Conservation (phyloP, 306 rosid species). For the Phaseolus lunatus region DNA sequence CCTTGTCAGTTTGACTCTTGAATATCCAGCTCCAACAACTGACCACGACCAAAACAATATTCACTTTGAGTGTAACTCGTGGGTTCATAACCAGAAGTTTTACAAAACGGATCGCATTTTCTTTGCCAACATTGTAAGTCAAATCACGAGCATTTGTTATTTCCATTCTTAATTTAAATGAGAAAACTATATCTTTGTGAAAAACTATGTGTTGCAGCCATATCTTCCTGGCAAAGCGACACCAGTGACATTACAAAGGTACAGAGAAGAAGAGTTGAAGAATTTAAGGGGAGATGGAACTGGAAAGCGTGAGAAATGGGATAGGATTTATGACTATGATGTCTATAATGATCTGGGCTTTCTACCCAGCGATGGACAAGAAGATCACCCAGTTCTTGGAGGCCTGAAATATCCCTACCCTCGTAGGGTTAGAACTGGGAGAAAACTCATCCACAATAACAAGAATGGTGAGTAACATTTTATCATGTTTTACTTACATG, state of each 20-base stretch:
- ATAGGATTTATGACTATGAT: constrained; percentile 78
- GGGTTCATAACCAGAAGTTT: constrained; percentile 53
- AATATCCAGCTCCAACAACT: neutral
- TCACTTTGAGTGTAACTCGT: constrained; percentile 71
- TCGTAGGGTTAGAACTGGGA: constrained; percentile 73
- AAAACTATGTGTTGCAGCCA: constrained; percentile 39
- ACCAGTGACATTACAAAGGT: constrained; percentile 49
- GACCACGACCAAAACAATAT: constrained; percentile 44
- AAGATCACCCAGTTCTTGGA: constrained; percentile 43
- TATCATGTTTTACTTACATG: no score
- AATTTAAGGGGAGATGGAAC: constrained; percentile 69
- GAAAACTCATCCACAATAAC: neutral
- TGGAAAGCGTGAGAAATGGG: constrained; percentile 62
- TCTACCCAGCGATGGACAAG: constrained; percentile 35
- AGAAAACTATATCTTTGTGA: neutral
- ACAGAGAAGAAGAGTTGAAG: constrained; percentile 58
- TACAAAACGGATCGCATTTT: constrained; percentile 60
- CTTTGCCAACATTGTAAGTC: constrained; percentile 61
- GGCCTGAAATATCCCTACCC: constrained; percentile 66
- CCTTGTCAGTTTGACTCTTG: constrained; percentile 66
- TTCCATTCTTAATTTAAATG: neutral
- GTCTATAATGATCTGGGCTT: constrained; percentile 66
- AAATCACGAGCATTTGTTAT: neutral
- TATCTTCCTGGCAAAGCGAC: constrained; percentile 62
- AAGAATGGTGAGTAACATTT: constrained; percentile 34